phyloP scores from a whole-genome alignment of 345 rosid genomes.

The Chamaenerion angustifolium region DNA sequence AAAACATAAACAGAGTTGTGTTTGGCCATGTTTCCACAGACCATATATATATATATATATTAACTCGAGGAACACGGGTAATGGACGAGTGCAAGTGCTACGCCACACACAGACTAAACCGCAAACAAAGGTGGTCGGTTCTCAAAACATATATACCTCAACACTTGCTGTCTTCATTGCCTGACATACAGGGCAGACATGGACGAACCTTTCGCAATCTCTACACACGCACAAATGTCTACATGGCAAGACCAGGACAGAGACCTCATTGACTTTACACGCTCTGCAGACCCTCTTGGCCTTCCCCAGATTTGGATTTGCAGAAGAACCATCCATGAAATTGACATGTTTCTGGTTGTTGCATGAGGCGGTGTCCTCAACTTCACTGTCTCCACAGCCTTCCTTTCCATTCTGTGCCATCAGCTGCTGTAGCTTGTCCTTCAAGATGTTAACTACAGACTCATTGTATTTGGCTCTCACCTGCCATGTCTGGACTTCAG shows the following conservation, averaged over 20 bases:
- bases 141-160: slow-evolving; percentile 30
- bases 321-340: slow-evolving; percentile 12
- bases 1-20: too few relatives aligned
- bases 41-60: slow-evolving; percentile 2
- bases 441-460: slow-evolving; percentile 40
- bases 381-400: slow-evolving; percentile 68
- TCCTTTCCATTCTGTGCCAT: slow-evolving; percentile 47
- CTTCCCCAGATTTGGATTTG: slow-evolving; percentile 7
- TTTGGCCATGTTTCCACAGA: too few relatives aligned
- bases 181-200: slow-evolving; percentile 47
- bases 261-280: slow-evolving; percentile 38
- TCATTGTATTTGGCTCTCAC: slow-evolving; percentile 57
- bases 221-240: slow-evolving; percentile 59
- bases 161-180: slow-evolving; percentile 34
- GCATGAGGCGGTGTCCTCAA: slow-evolving; percentile 52
- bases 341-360: slow-evolving; percentile 17
- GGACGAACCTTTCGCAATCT: slow-evolving; percentile 39
- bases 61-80: slow-evolving; percentile 10
- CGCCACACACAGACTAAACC: slow-evolving; percentile 1
- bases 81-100: slow-evolving; percentile 16
- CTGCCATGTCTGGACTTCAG: slow-evolving; percentile 59
- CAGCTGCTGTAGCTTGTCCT: slow-evolving; percentile 50
- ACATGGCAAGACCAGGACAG: slow-evolving; percentile 49
- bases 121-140: background rate
- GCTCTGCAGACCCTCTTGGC: slow-evolving; percentile 34